Evolutionary conservation across 2,329 filamentous ascomycete genomes (phyloP), one percentile per base, ranked within the genome.

Genomic region (Xylaria sp.): DNA sequence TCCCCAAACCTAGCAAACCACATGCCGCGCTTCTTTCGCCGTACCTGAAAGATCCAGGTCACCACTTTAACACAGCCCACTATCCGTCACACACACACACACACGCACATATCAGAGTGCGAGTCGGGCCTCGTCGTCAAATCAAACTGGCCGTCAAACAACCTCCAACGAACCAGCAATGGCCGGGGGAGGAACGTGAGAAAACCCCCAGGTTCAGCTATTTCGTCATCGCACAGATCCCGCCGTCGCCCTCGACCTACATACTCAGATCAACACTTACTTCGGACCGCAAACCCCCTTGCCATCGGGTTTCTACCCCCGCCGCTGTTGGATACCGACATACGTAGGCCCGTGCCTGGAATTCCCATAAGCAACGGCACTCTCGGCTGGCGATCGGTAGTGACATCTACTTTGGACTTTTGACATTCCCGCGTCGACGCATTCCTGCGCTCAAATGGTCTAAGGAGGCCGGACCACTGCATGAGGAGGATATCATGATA

Each of bases 401-500:
- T 51, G 59, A 19, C 51, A 19, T 27, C 45, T 19, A 32, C n/a
- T 24, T 54, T 45, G 56, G 58, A 32, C 57, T 19, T 27, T 39
- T 27, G 61, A 42, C 17, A 58, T 51, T 12, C 53, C 11, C 24
- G 11, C 24, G 7, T 30, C 47, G 14, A 32, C 36, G 57, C 34
- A 17, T 56, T 57, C 47, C 36, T 58, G 55, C 48, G 47, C 39
- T 65, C 67, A 65, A 63, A 75, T 73, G 69, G 67, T 72, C 45
- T 64, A n/a, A 56, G 64, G 56, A 68, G 56, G 30, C 11, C 17
- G 56, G 30, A 9, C 17, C 21, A 48, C 50, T 36, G 56, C 51
- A 55, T 48, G 58, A 68, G 60, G 74, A 71, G 72, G 66, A 71
- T 73, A 71, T 69, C 67, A 74, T 74, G 75, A 36, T 64, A 63